Percentiles rank a stretch among this genome's conserved stretches.
phyloP scores from a whole-genome alignment of 768 basidiomycete species.

The Cubamyces lactineus region DNA sequence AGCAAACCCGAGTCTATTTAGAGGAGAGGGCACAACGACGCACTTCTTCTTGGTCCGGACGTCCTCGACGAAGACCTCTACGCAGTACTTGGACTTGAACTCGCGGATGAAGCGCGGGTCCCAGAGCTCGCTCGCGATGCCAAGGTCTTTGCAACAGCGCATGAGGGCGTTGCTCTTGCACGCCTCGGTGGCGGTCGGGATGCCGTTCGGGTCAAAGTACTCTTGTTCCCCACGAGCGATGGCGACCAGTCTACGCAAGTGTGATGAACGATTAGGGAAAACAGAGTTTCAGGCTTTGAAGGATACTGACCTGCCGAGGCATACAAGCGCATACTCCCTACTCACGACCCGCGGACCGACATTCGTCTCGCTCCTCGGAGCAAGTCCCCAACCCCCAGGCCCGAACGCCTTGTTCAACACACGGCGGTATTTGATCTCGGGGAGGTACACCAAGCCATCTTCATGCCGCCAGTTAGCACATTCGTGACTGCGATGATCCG shows the following conservation, averaged over 20 bases:
- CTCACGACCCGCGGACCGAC: conserved; percentile 88
- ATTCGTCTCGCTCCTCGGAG: conserved; percentile 90
- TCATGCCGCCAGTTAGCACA: neutral
- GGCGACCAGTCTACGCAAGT: conserved; percentile 70
- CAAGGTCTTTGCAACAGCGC: conserved; percentile 97
- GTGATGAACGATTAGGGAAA: neutral
- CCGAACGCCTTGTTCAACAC: conserved; percentile 93
- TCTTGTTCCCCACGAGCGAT: conserved; percentile 96
- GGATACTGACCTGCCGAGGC: conserved; percentile 78
- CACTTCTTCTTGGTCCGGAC: conserved; percentile 88
- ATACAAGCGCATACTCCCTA: conserved; percentile 93
- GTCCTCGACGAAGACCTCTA: conserved; percentile 88
- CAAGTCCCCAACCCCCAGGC: conserved; percentile 96
- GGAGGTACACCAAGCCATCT: conserved; percentile 95
- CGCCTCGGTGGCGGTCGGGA: conserved; percentile 92
- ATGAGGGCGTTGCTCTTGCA: conserved; percentile 97
- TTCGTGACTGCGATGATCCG: neutral
- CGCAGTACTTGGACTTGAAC: conserved; percentile 83
- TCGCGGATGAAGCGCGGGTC: conserved; percentile 94
- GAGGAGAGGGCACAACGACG: conserved; percentile 35
- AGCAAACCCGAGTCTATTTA: neutral
- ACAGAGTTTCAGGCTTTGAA: neutral
- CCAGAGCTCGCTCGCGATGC: conserved; percentile 96
- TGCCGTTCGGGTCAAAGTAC: conserved; percentile 89
- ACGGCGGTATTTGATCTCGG: conserved; percentile 95